Conservation (phyloP, 2,329 filamentous ascomycete species). For the Aspergillus sp. region DNA sequence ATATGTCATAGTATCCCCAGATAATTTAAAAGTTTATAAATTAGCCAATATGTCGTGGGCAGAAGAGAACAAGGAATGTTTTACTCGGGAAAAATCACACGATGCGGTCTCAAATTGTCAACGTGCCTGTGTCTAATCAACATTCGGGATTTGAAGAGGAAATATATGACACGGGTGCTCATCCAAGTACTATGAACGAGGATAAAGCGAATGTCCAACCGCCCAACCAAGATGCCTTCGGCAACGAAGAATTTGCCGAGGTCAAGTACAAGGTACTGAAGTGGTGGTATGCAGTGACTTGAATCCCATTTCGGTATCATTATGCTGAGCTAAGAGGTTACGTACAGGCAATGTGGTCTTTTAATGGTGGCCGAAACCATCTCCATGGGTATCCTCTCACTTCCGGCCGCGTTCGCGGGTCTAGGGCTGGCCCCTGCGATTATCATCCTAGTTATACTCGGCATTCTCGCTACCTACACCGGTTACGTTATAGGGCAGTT, state of each 20-base stretch:
- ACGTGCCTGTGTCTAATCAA: neutral
- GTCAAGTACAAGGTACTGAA: conserved; percentile 44
- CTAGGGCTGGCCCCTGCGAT: conserved; percentile 43
- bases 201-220: neutral
- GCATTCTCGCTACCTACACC: conserved; percentile 37
- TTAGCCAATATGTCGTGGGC: too few relatives aligned
- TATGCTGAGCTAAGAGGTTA: neutral
- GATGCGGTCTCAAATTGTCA: neutral
- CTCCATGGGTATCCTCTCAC: conserved; percentile 41
- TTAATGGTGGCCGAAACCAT: conserved; percentile 51
- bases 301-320: too few relatives aligned
- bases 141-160: neutral
- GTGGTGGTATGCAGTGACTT: conserved; percentile 28
- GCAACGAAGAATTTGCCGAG: conserved; percentile 28
- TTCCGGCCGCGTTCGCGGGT: conserved; percentile 41
- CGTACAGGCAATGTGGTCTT: conserved; percentile 32
- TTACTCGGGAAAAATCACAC: neutral
- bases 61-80: too few relatives aligned
- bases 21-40: too few relatives aligned
- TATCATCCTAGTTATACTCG: conserved; percentile 36
- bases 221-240: conserved; percentile 22
- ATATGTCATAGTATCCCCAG: too few relatives aligned
- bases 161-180: neutral
- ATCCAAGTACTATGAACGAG: neutral
- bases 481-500: conserved; percentile 36